phyloP scores from a whole-genome alignment of 2,329 filamentous ascomycete genomes.

The Furcasterigmium furcatum region DNA sequence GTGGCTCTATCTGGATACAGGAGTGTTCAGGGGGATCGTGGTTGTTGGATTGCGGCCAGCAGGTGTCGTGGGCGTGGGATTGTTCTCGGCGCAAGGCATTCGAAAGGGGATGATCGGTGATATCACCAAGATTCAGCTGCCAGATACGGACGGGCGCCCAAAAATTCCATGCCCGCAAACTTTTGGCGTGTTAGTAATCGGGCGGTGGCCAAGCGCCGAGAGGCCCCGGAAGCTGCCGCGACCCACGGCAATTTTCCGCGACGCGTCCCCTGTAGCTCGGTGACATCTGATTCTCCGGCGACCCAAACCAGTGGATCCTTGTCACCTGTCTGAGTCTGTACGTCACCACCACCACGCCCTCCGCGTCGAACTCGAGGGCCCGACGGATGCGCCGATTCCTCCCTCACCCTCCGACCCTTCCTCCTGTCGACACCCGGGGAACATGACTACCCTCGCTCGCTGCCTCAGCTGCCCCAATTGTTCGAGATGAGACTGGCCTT shows the following conservation, averaged over 20 bases:
- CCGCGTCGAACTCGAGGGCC: neutral
- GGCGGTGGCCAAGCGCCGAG: no score
- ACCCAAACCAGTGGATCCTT: no score
- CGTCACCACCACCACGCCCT: neutral
- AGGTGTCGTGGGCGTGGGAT: neutral
- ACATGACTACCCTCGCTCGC: constrained; percentile 12
- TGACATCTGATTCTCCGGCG: no score
- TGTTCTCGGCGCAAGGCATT: neutral
- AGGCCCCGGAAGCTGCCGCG: neutral
- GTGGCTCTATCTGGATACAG: no score
- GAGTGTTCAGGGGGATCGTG: no score
- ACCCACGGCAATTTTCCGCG: neutral
- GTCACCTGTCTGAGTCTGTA: no score
- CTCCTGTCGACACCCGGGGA: constrained; percentile 1
- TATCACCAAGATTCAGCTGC: constrained; percentile 1
- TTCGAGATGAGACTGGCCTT: constrained; percentile 44
- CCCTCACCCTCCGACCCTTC: neutral
- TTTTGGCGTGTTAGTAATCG: constrained; percentile 1
- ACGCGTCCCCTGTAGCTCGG: no score
- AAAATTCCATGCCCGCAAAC: constrained; percentile 2
- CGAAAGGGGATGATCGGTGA: neutral
- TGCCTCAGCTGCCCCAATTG: constrained; percentile 6
- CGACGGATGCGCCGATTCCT: neutral
- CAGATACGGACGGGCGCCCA: neutral
- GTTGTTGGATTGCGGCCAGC: no score